Percentiles rank a stretch among this genome's conserved stretches.
Evolutionary conservation across 352 stramenopile species (phyloP).

Genomic region (Phytophthora cryptogea): DNA sequence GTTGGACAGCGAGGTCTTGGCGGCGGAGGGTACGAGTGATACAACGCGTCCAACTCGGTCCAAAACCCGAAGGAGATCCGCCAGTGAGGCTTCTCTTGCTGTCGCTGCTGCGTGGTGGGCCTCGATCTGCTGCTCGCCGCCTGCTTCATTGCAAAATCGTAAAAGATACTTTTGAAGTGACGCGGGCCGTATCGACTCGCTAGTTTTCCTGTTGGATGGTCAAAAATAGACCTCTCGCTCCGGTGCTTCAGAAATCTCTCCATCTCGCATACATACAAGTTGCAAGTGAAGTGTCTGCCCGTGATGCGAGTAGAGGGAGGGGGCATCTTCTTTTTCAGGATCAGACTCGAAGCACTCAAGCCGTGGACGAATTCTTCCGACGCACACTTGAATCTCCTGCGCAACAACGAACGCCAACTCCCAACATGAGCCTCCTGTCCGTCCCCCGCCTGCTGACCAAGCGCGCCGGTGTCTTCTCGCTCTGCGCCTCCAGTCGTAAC

Average conservation of each 20-base stretch:
- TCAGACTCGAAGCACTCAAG: conserved; percentile 1
- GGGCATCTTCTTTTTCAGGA: conserved; percentile 8
- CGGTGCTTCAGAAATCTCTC: conserved; percentile 1
- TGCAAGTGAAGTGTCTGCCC: neutral
- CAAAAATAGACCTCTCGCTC: neutral
- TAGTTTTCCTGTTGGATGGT: conserved; percentile 4
- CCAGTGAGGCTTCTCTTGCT: conserved; percentile 38
- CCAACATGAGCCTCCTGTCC: conserved; percentile 28
- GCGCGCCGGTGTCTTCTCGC: conserved; percentile 16
- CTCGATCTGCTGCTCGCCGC: conserved; percentile 6
- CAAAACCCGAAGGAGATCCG: conserved; percentile 65
- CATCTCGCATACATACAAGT: conserved; percentile 18
- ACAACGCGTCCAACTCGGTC: conserved; percentile 57
- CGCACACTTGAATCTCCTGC: conserved; percentile 11
- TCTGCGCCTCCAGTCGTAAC: conserved; percentile 31
- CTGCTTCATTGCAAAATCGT: conserved; percentile 6
- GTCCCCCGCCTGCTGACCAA: conserved; percentile 27
- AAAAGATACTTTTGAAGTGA: conserved; percentile 6
- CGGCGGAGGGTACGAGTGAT: conserved; percentile 39
- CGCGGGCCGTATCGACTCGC: conserved; percentile 6
- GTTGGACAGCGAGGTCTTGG: conserved; percentile 53
- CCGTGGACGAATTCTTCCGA: neutral
- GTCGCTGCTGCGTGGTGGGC: conserved; percentile 11
- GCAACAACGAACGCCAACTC: neutral
- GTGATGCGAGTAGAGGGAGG: conserved; percentile 9